phyloP scores from a whole-genome alignment of 1,284 basidiomycete species.

The Schizophyllum commune region DNA sequence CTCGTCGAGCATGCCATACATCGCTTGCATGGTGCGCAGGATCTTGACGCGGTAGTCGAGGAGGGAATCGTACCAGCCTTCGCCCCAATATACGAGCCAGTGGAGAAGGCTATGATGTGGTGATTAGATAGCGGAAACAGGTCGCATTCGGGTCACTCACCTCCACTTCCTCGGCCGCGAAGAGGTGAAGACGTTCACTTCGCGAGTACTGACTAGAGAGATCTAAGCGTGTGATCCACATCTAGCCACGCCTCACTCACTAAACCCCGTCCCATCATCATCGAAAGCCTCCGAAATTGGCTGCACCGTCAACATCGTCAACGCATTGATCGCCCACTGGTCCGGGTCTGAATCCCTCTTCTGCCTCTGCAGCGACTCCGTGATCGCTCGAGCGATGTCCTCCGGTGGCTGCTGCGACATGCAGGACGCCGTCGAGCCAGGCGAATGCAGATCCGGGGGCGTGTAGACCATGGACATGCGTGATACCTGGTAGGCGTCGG shows the following conservation, averaged over 20 bases:
- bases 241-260: too few relatives aligned
- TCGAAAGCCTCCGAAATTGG: slow-evolving; percentile 34
- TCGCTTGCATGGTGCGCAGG: slow-evolving; percentile 11
- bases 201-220: slow-evolving; percentile 30
- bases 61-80: slow-evolving; percentile 16
- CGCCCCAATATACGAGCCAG: slow-evolving; percentile 37
- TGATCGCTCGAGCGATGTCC: background rate
- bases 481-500: background rate
- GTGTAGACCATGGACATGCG: background rate
- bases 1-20: slow-evolving; percentile 14
- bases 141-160: too few relatives aligned
- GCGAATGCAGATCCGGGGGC: slow-evolving; percentile 6
- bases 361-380: background rate
- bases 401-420: slow-evolving; percentile 1
- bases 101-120: too few relatives aligned
- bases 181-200: slow-evolving; percentile 30
- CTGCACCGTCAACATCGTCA: slow-evolving; percentile 29
- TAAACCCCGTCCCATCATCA: slow-evolving; percentile 32
- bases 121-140: too few relatives aligned
- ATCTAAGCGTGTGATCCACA: too few relatives aligned
- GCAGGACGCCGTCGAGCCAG: slow-evolving; percentile 5
- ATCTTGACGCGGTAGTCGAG: slow-evolving; percentile 11
- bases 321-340: slow-evolving; percentile 29
- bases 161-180: slow-evolving; percentile 20
- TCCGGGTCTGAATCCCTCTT: slow-evolving; percentile 14